These are phyloP conservation scores for Arthrobotrys megalospora DNA, from an alignment of 2,329 filamentous ascomycete species.

Conservation along the genomic window DNA sequence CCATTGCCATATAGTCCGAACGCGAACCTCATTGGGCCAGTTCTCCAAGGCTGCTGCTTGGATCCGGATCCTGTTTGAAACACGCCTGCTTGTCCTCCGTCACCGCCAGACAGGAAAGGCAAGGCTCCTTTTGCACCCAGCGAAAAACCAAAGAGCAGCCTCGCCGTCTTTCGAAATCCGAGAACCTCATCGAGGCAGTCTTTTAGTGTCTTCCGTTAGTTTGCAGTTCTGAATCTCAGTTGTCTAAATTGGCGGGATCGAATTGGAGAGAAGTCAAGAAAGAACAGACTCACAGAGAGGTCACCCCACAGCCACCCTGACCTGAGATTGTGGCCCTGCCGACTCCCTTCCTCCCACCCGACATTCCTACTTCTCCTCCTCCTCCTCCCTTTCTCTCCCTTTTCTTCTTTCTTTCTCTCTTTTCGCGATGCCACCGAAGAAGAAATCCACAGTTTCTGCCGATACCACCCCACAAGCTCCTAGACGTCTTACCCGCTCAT, in stretches of 20 bases:
- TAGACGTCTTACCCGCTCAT: conserved; percentile 45
- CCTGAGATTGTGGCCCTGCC: conserved; percentile 16
- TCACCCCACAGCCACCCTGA: conserved; percentile 43
- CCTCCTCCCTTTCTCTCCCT: not conserved
- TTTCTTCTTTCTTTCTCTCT: not conserved
- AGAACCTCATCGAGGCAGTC: not conserved
- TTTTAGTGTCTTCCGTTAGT: not conserved
- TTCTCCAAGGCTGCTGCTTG: conserved; percentile 22
- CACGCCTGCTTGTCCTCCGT: conserved; percentile 38
- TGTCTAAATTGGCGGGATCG: not conserved
- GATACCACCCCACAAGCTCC: conserved; percentile 32
- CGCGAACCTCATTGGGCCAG: conserved; percentile 41
- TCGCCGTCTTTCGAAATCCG: conserved; percentile 8
- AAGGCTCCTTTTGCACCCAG: not conserved
- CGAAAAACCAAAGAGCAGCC: not conserved
- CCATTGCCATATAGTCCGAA: not conserved
- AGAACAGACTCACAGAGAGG: not conserved
- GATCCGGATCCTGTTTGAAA: conserved; percentile 55
- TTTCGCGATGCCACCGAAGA: conserved; percentile 58
- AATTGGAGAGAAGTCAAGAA: not conserved
- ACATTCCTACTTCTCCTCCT: conserved; percentile 22
- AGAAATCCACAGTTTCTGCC: conserved; percentile 41
- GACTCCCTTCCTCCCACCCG: conserved; percentile 4
- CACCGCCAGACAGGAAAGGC: not conserved
- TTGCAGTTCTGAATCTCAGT: not conserved